These are phyloP conservation scores for Talinum fruticosum DNA, from an alignment of 148 eudicot species.

Conservation along the genomic window DNA sequence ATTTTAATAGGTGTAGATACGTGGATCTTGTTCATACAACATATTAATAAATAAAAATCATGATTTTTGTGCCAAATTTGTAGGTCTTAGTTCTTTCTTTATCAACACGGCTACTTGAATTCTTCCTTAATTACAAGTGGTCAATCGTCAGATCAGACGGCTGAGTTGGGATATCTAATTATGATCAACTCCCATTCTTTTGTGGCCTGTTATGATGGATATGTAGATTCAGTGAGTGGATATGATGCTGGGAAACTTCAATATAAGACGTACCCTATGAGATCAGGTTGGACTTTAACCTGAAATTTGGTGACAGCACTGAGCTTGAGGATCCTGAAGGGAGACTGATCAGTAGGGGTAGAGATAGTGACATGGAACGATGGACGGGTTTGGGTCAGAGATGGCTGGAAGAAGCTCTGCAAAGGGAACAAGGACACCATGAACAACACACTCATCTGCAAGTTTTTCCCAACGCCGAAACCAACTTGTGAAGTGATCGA, in stretches of 20 bases:
- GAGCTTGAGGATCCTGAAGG: slow-evolving; percentile 1
- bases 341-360: background rate
- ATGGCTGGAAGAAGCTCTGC: slow-evolving; percentile 11
- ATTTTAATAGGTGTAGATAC: too few relatives aligned
- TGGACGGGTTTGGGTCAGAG: slow-evolving; percentile 2
- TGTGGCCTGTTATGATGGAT: background rate
- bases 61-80: too few relatives aligned
- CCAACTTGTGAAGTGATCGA: background rate
- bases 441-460: background rate
- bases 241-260: slow-evolving; percentile 2
- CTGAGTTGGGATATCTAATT: too few relatives aligned
- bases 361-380: slow-evolving; percentile 1
- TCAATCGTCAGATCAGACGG: too few relatives aligned
- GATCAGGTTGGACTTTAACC: background rate
- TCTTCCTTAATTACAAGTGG: too few relatives aligned
- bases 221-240: slow-evolving; percentile 17
- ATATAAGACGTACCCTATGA: background rate
- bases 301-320: background rate
- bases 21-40: too few relatives aligned
- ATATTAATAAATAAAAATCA: too few relatives aligned
- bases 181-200: background rate
- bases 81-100: too few relatives aligned
- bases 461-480: background rate
- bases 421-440: background rate
- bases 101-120: too few relatives aligned